Evolutionary conservation across 2,329 filamentous ascomycete genomes (phyloP).

Genomic region (Biscogniauxia sp.): DNA sequence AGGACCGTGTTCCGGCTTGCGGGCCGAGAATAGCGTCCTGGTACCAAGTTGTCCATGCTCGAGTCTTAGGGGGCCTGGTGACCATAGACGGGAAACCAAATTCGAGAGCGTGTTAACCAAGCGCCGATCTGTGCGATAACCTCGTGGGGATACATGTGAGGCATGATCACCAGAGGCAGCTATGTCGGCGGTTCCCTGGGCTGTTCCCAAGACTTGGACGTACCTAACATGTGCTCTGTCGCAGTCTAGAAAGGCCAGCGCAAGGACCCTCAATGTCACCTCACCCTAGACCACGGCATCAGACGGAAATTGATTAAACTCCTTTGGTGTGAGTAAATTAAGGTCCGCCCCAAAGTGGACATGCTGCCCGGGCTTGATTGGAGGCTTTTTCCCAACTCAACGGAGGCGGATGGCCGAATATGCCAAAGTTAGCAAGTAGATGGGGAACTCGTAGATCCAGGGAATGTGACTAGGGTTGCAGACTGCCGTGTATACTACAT

Average conservation of each 20-base stretch:
- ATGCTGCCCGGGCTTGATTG: conserved; percentile 12
- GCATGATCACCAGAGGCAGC: background rate
- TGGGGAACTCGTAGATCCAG: background rate
- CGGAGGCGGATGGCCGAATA: conserved; percentile 25
- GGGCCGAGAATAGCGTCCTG: conserved; percentile 14
- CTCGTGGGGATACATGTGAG: background rate
- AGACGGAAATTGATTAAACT: conserved; percentile 11
- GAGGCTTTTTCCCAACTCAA: conserved; percentile 24
- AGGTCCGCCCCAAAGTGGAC: conserved; percentile 10
- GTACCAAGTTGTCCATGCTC: conserved; percentile 4
- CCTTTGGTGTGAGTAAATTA: conserved; percentile 8
- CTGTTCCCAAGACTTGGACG: background rate
- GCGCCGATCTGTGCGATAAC: background rate
- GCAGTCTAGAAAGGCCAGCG: background rate
- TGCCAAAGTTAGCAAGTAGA: conserved; percentile 13
- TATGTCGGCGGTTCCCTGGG: background rate
- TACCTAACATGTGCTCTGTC: background rate
- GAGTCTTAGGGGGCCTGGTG: conserved; percentile 7
- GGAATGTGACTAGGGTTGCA: background rate
- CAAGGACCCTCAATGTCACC: conserved; percentile 2
- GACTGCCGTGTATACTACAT: background rate
- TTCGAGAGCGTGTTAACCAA: background rate
- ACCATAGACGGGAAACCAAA: background rate
- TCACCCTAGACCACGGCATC: conserved; percentile 1
- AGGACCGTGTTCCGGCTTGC: conserved; percentile 16